phyloP scores from a whole-genome alignment of 2,329 filamentous ascomycete genomes.

The Apiospora pterosperma region DNA sequence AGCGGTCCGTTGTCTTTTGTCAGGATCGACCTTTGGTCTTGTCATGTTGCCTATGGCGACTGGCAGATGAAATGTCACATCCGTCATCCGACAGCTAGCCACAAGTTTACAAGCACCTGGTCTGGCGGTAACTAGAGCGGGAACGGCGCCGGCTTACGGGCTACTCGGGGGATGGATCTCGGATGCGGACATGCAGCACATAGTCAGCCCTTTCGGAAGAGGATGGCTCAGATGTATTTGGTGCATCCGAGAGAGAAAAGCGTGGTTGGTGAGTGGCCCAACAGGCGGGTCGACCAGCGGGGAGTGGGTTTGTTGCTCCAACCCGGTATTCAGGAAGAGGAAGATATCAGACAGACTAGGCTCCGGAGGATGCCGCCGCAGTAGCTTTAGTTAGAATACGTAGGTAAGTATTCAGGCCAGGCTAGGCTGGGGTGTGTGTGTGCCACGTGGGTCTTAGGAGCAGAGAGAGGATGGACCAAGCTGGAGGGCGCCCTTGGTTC shows the following conservation, averaged over 20 bases:
- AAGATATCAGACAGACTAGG: neutral
- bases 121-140: conserved; percentile 21
- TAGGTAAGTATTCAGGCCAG: neutral
- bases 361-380: neutral
- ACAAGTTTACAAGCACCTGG: conserved; percentile 21
- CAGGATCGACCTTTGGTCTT: conserved; percentile 51
- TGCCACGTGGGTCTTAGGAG: neutral
- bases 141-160: conserved; percentile 26
- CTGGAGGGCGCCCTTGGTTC: neutral
- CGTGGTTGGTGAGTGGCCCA: neutral
- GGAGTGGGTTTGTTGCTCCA: neutral
- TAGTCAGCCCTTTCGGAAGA: conserved; percentile 25
- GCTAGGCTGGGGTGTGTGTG: neutral
- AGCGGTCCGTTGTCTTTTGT: conserved; percentile 60
- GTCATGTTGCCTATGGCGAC: conserved; percentile 35
- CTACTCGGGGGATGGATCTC: conserved; percentile 23
- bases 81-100: conserved; percentile 28
- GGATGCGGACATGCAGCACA: conserved; percentile 25
- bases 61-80: conserved; percentile 25
- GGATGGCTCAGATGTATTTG: conserved; percentile 5
- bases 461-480: neutral
- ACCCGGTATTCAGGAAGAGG: neutral
- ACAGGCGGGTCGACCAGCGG: conserved; percentile 13
- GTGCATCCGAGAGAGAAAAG: neutral
- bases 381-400: neutral